Conservation (phyloP, 2,329 filamentous ascomycete species). For the Ophiostoma sp. region DNA sequence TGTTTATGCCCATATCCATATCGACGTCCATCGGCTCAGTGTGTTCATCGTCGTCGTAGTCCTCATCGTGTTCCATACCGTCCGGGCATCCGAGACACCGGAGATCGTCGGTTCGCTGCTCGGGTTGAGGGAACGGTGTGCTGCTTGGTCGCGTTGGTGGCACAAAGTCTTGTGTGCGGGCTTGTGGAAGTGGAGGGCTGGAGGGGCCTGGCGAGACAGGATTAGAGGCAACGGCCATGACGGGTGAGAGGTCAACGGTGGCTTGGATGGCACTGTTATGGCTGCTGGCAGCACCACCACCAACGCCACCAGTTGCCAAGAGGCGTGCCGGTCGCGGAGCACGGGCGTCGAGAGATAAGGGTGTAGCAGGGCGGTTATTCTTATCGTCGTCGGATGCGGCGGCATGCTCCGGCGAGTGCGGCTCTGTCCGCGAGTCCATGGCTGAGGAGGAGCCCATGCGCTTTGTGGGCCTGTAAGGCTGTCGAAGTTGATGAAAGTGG, state of each 20-base stretch:
- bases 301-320: slow-evolving; percentile 27
- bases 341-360: slow-evolving; percentile 32
- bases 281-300: slow-evolving; percentile 32
- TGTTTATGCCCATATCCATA: slow-evolving; percentile 10
- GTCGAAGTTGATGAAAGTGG: neutral
- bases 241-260: slow-evolving; percentile 46
- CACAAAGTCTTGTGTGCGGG: slow-evolving; percentile 49
- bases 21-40: slow-evolving; percentile 34
- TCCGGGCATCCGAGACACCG: slow-evolving; percentile 43
- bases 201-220: slow-evolving; percentile 56
- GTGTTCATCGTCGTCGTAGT: neutral
- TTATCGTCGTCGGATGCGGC: neutral
- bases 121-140: slow-evolving; percentile 59
- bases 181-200: slow-evolving; percentile 52
- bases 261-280: slow-evolving; percentile 41
- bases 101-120: slow-evolving; percentile 49
- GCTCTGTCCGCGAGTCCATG: slow-evolving; percentile 21
- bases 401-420: slow-evolving; percentile 2
- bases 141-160: slow-evolving; percentile 58
- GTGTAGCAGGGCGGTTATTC: slow-evolving; percentile 4
- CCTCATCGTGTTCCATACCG: neutral
- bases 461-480: neutral
- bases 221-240: slow-evolving; percentile 51
- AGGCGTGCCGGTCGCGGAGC: slow-evolving; percentile 28
- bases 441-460: neutral